Conservation (phyloP, 192 early-diverging fungal genomes). For the Umbelopsis sp. region DNA sequence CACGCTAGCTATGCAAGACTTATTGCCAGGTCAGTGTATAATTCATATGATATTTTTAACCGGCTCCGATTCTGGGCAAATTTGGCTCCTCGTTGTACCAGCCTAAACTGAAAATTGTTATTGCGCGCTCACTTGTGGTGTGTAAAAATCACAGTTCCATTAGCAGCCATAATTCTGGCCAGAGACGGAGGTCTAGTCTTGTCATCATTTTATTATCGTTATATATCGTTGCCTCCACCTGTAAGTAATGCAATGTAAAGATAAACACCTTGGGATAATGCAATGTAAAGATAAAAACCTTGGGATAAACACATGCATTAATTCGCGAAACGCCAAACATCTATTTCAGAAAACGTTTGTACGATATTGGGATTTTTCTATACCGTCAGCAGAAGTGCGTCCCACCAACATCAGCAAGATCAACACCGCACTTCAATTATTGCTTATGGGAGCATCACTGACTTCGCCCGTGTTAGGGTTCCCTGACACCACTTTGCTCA, state of each 20-base stretch:
- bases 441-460: conserved; percentile 76
- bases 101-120: conserved; percentile 12
- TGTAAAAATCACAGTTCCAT: conserved; percentile 45
- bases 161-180: conserved; percentile 84
- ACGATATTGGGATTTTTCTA: conserved; percentile 88
- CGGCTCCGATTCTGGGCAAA: too few species aligned
- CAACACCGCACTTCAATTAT: conserved; percentile 88
- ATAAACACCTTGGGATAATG: background rate
- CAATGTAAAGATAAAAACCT: background rate
- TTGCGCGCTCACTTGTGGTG: too few species aligned
- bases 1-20: conserved; percentile 66
- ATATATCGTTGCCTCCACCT: conserved; percentile 83
- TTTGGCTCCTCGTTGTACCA: background rate
- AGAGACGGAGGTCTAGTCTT: conserved; percentile 82
- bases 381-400: conserved; percentile 88
- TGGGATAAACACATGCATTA: conserved; percentile 1
- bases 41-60: background rate
- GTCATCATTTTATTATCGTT: conserved; percentile 82
- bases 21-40: conserved; percentile 68
- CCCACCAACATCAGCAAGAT: conserved; percentile 89
- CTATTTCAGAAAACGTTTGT: conserved; percentile 70
- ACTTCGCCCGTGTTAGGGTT: conserved; percentile 74
- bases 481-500: conserved; percentile 53
- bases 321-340: conserved; percentile 8
- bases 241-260: conserved; percentile 42